Conservation (phyloP, 2,329 filamentous ascomycete genomes). For the Diplodia corticola region DNA sequence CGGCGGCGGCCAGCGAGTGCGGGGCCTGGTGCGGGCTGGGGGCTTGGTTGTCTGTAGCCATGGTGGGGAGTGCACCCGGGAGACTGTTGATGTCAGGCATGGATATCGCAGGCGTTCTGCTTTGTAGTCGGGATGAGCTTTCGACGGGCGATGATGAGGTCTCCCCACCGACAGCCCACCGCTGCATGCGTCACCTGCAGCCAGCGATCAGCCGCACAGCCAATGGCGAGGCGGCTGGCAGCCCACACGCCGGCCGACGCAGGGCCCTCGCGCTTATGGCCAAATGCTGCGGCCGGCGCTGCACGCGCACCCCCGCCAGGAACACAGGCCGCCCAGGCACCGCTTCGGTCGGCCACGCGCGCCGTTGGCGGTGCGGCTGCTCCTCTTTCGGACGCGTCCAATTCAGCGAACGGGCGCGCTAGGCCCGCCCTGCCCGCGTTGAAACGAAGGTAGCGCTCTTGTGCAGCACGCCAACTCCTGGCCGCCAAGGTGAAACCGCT, state of each 20-base stretch:
- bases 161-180: constrained; percentile 18
- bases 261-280: background rate
- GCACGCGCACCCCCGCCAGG: background rate
- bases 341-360: background rate
- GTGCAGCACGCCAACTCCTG: constrained; percentile 2
- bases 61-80: constrained; percentile 49
- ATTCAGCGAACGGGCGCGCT: background rate
- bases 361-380: background rate
- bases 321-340: background rate
- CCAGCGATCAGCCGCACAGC: background rate
- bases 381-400: constrained; percentile 1
- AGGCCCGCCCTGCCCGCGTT: constrained; percentile 4
- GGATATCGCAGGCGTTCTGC: constrained; percentile 7
- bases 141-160: background rate
- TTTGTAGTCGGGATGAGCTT: constrained; percentile 2
- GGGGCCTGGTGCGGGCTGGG: constrained; percentile 23
- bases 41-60: constrained; percentile 28
- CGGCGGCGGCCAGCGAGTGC: constrained; percentile 72
- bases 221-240: background rate
- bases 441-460: constrained; percentile 11
- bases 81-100: constrained; percentile 63
- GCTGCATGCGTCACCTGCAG: constrained; percentile 16
- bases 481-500: constrained; percentile 12
- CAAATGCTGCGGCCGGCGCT: background rate
- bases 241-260: background rate